These are phyloP conservation scores for Termitomyces sp. DNA, from an alignment of 768 basidiomycete genomes.

Conservation along the genomic window DNA sequence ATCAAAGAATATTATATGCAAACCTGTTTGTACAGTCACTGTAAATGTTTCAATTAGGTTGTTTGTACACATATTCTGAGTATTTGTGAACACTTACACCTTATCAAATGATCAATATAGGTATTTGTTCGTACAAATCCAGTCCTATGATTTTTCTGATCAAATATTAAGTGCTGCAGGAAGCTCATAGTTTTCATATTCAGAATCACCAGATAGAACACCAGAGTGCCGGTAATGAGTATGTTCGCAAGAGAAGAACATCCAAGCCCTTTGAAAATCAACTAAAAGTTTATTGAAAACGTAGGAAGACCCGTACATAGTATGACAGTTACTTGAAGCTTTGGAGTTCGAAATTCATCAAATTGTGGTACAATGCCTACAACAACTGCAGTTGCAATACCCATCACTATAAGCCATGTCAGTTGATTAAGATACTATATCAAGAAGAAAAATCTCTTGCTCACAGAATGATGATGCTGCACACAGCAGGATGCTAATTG, in stretches of 20 bases:
- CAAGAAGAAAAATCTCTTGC: constrained; percentile 2
- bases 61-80: neutral
- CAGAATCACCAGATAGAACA: constrained; percentile 32
- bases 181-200: neutral
- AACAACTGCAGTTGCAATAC: constrained; percentile 22
- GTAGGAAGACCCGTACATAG: constrained; percentile 3
- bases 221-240: constrained; percentile 35
- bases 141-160: constrained; percentile 33
- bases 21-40: constrained; percentile 34
- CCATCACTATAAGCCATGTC: constrained; percentile 17
- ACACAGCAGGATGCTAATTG: constrained; percentile 14
- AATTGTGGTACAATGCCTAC: constrained; percentile 18
- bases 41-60: neutral
- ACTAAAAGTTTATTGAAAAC: neutral
- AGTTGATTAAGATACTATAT: neutral
- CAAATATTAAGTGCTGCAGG: neutral
- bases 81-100: constrained; percentile 17
- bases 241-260: constrained; percentile 36
- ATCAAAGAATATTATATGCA: neutral
- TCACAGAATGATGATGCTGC: constrained; percentile 16
- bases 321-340: constrained; percentile 21
- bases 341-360: constrained; percentile 18
- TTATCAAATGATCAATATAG: constrained; percentile 37
- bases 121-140: constrained; percentile 37
- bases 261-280: constrained; percentile 31